Conservation (phyloP, 352 stramenopile species). For the Aphanomyces invadans region DNA sequence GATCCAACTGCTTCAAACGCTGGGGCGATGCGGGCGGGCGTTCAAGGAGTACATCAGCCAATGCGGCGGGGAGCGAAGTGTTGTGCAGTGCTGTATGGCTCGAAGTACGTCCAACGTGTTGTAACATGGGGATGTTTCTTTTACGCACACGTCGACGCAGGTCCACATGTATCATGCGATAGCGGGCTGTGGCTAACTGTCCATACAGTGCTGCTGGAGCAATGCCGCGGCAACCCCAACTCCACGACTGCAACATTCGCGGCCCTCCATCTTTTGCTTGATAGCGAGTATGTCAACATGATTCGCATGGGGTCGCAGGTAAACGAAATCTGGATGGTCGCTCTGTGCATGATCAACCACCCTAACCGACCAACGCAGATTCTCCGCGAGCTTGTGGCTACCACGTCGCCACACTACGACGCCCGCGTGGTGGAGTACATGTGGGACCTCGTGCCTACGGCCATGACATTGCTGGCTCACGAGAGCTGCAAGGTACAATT, state of each 20-base stretch:
- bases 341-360: too few species aligned
- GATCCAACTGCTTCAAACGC: conserved; percentile 4
- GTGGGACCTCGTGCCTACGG: conserved; percentile 34
- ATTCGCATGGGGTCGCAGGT: conserved; percentile 50
- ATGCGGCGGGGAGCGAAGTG: conserved; percentile 7
- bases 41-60: conserved; percentile 20
- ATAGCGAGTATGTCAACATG: conserved; percentile 29
- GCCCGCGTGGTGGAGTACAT: conserved; percentile 30
- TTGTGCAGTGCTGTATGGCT: conserved; percentile 14
- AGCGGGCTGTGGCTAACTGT: conserved; percentile 31
- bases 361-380: too few species aligned
- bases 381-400: conserved; percentile 43
- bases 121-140: too few species aligned
- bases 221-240: conserved; percentile 42
- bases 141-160: background rate
- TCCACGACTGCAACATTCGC: conserved; percentile 29
- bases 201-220: conserved; percentile 44
- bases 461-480: conserved; percentile 33
- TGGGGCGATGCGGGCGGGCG: background rate
- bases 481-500: conserved; percentile 41
- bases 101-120: background rate
- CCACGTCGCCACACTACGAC: conserved; percentile 47
- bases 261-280: conserved; percentile 42
- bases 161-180: background rate
- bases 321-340: too few species aligned